Base-by-base conservation (phyloP, 371 early-diverging fungal species). In the Mortierella sp. region DNA sequence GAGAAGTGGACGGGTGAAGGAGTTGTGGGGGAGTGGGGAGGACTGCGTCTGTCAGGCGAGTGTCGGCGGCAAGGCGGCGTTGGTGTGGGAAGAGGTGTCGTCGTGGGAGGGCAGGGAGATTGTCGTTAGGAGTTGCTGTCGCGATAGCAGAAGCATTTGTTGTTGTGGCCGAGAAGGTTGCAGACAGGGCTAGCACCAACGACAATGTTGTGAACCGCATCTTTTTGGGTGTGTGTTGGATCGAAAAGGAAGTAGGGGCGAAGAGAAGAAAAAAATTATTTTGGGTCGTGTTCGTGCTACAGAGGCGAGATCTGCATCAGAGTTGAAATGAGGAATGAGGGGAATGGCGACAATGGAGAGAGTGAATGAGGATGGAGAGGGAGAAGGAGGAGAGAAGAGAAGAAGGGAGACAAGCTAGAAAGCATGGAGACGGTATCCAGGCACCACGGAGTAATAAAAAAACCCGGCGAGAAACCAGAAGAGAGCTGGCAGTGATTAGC, bases 171-270 rank as follows among this genome's bases (percentile, higher is more conserved):
- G 74, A 70, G 44, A 77, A 28, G 19, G 74, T 64, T 31, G 71
- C 40, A 61, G 74, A 73, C 48, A 74, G 26, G 3, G 82, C 53
- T 28, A 81, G 57, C 46, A 74, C 34, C 54, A 77, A 5, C 16
- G 82, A 74, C 57, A 75, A 53, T n/a, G 53, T 75, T 48, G 73
- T 69, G 50, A 78, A 78, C 69, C 72, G 61, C 82, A 82, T 71
- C 55, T 53, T 71, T 46, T 34, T 37, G 53, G 44, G 21, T 48
- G 43, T 57, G 71, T n/a, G 37, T 57, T 28, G 57, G 50, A 59
- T 16, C 28, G 14, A 59, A 57, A 4, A 28, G 26, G 28, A 14
- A 54, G n/a, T n/a, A n/a, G n/a, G n/a, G n/a, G n/a, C n/a, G n/a
- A 24, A 3, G 34, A 13, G 72, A 44, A 28, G n/a, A 46, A 69